Percentiles rank a stretch among this genome's conserved stretches.
Evolutionary conservation across 2,329 filamentous ascomycete species (phyloP).

Genomic region (Calonectria pauciramosa): DNA sequence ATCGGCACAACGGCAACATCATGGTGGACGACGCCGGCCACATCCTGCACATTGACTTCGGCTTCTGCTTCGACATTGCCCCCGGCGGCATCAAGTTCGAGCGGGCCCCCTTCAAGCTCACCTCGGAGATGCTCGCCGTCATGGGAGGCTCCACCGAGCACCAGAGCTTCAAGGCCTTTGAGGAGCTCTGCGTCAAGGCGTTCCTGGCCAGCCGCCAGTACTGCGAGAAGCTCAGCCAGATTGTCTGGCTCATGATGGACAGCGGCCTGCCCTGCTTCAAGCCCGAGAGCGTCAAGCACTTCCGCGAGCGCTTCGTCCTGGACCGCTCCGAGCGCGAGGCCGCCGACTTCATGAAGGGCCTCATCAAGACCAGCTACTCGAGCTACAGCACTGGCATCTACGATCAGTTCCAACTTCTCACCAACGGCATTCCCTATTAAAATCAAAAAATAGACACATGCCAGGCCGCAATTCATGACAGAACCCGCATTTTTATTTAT

Average conservation of each 20-base stretch:
- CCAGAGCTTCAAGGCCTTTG: conserved; percentile 94
- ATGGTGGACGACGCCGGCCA: conserved; percentile 99
- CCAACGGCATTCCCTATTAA: conserved; percentile 96
- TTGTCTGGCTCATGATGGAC: conserved; percentile 96
- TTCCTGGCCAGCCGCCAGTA: conserved; percentile 92
- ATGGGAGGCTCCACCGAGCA: conserved; percentile 91
- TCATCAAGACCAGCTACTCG: conserved; percentile 90
- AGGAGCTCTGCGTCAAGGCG: conserved; percentile 95
- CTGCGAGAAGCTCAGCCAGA: conserved; percentile 88
- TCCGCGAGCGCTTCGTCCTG: conserved; percentile 91
- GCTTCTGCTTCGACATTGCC: conserved; percentile 99
- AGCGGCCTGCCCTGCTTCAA: conserved; percentile 98
- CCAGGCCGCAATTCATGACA: neutral
- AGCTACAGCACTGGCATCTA: conserved; percentile 96
- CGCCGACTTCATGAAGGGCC: conserved; percentile 90
- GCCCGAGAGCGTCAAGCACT: conserved; percentile 92
- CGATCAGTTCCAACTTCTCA: conserved; percentile 97
- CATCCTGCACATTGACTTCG: conserved; percentile 98
- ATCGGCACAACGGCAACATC: conserved; percentile 99
- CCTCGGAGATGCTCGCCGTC: conserved; percentile 97
- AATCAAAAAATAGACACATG: neutral
- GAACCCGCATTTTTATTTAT: neutral
- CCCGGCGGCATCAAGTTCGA: conserved; percentile 98
- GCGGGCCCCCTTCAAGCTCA: conserved; percentile 97
- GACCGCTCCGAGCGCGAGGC: conserved; percentile 94